phyloP scores from a whole-genome alignment of 1,139 yeast species.

The Candida tetrigidarum region DNA sequence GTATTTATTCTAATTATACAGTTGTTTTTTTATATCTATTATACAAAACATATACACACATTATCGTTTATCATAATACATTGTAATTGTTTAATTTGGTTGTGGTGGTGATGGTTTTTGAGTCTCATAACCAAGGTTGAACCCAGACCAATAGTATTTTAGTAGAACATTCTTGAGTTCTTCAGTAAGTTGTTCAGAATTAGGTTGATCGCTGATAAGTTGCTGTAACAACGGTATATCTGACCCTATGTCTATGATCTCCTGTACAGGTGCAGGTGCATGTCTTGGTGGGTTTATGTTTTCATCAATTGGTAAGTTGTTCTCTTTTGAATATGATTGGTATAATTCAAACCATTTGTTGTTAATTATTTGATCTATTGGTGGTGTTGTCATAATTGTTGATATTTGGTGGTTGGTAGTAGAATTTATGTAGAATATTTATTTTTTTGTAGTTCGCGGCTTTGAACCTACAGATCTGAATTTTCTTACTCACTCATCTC shows the following conservation, averaged over 20 bases:
- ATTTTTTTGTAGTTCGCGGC: too few relatives aligned
- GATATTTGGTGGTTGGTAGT: background rate
- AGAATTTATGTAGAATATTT: background rate
- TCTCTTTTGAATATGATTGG: slow-evolving; percentile 10
- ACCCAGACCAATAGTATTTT: slow-evolving; percentile 43
- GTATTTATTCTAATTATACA: background rate
- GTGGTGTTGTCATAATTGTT: too few relatives aligned
- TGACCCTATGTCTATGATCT: slow-evolving; percentile 9
- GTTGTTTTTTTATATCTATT: too few relatives aligned
- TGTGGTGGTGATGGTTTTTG: background rate
- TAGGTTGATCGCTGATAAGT: slow-evolving; percentile 19
- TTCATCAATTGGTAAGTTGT: slow-evolving; percentile 8
- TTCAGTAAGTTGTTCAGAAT: slow-evolving; percentile 21
- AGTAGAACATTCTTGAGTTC: slow-evolving; percentile 31
- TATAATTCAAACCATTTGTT: slow-evolving; percentile 14
- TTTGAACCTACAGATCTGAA: too few relatives aligned
- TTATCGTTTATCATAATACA: background rate
- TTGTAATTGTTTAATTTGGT: too few relatives aligned
- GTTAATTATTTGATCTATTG: slow-evolving; percentile 10
- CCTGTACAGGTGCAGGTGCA: background rate
- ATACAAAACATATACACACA: background rate
- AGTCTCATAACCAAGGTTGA: slow-evolving; percentile 24
- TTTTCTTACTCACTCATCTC: background rate
- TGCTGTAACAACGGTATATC: slow-evolving; percentile 20
- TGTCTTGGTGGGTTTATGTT: slow-evolving; percentile 3